A percentile compares a stretch with the other conserved stretches of the same genome.
phyloP scores from a whole-genome alignment of 768 basidiomycete species.

The Jaapia argillacea region DNA sequence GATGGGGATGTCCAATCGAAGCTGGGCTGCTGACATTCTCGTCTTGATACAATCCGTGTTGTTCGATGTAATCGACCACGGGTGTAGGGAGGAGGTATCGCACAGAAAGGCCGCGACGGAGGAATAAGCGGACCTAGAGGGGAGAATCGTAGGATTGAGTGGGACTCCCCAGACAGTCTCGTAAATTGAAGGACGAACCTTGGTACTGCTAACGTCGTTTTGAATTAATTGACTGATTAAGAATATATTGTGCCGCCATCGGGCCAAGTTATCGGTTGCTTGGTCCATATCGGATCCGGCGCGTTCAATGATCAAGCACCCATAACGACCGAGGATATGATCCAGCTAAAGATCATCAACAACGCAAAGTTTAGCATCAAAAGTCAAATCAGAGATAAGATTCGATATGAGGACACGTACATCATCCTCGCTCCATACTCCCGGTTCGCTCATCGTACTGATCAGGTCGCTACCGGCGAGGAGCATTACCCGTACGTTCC shows the following conservation, averaged over 20 bases:
- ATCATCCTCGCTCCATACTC: conserved; percentile 93
- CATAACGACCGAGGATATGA: conserved; percentile 92
- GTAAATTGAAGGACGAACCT: conserved; percentile 31
- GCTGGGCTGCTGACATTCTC: conserved; percentile 15
- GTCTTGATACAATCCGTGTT: conserved; percentile 67
- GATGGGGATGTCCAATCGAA: neutral
- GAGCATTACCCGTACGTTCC: conserved; percentile 79
- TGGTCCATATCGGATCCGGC: conserved; percentile 89
- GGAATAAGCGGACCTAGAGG: conserved; percentile 56
- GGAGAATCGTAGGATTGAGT: conserved; percentile 1
- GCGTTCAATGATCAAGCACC: conserved; percentile 90
- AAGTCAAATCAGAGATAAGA: neutral
- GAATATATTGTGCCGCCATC: conserved; percentile 78
- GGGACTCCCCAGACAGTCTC: neutral
- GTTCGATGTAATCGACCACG: conserved; percentile 92
- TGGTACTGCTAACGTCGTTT: conserved; percentile 95
- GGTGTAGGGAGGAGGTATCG: conserved; percentile 86
- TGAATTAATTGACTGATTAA: conserved; percentile 92
- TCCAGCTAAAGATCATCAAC: conserved; percentile 54
- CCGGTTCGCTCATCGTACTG: conserved; percentile 96
- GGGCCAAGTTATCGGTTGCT: conserved; percentile 63
- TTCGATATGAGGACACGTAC: conserved; percentile 41
- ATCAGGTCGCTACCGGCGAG: conserved; percentile 98
- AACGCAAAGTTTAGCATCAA: conserved; percentile 1
- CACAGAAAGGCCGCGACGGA: conserved; percentile 71